Percentiles rank a stretch among this genome's conserved stretches.
These are phyloP conservation scores for Penicillium sp. DNA, from an alignment of 2,329 filamentous ascomycete species.

Conservation along the genomic window DNA sequence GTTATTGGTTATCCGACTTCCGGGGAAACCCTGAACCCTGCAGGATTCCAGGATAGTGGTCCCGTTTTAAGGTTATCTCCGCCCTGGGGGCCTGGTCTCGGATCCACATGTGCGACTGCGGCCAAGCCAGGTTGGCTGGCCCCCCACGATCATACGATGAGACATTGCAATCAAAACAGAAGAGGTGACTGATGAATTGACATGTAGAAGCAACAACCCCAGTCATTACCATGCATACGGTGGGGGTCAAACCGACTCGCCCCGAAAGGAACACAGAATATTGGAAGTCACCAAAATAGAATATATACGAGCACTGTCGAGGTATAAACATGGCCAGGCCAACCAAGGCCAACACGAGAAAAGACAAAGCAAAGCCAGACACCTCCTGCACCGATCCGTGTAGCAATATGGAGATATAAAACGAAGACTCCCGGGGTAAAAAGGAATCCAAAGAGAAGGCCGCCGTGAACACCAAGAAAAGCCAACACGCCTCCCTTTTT, in stretches of 20 bases:
- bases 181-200: not conserved
- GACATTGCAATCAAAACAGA: not conserved
- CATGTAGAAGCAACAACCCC: not conserved
- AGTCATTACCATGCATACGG: not conserved
- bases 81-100: not conserved
- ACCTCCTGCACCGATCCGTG: conserved; percentile 33
- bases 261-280: not conserved
- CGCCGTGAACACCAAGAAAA: conserved; percentile 35
- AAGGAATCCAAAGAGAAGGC: conserved; percentile 15
- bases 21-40: not conserved
- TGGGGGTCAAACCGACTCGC: not conserved
- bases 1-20: conserved; percentile 4
- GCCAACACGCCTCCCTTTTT: conserved; percentile 31
- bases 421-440: conserved; percentile 9
- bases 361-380: conserved; percentile 3
- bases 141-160: not conserved
- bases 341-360: conserved; percentile 13
- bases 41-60: conserved; percentile 1
- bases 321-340: conserved; percentile 24
- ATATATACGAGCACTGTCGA: conserved; percentile 27
- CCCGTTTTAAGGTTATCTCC: conserved; percentile 9
- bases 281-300: conserved; percentile 13
- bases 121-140: too few species aligned
- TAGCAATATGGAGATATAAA: conserved; percentile 33
- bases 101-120: conserved; percentile 2